Evolutionary conservation across 2,329 filamentous ascomycete genomes (phyloP).

Genomic region (Macroventuria anomochaeta): DNA sequence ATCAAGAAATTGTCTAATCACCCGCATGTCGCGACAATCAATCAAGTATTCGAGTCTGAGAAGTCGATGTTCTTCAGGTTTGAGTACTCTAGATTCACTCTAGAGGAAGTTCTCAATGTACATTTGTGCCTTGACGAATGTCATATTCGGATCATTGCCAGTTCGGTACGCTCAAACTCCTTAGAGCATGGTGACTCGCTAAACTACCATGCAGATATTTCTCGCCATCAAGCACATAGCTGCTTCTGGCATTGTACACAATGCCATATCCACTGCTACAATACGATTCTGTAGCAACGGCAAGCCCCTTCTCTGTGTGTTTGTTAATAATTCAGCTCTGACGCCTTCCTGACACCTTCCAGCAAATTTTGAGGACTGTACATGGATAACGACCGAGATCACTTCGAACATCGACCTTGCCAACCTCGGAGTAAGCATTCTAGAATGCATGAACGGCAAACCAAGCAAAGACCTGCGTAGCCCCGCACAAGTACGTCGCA

Average conservation of each 20-base stretch:
- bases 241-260: constrained; percentile 14
- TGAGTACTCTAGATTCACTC: constrained; percentile 15
- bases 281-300: constrained; percentile 6
- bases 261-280: constrained; percentile 3
- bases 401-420: constrained; percentile 14
- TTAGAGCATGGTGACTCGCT: not conserved
- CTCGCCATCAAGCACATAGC: constrained; percentile 13
- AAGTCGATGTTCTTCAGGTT: constrained; percentile 1
- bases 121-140: constrained; percentile 12
- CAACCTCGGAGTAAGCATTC: constrained; percentile 9
- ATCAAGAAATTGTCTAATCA: constrained; percentile 10
- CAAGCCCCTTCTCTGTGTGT: not conserved
- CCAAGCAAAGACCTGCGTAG: constrained; percentile 9
- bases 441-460: constrained; percentile 21
- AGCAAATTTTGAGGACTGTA: constrained; percentile 14
- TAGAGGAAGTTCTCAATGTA: constrained; percentile 16
- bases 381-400: not conserved
- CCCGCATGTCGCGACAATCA: constrained; percentile 6
- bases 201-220: constrained; percentile 11
- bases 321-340: no score
- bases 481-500: constrained; percentile 3
- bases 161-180: not conserved
- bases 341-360: constrained; percentile 1
- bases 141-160: constrained; percentile 14
- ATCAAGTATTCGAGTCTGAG: constrained; percentile 6